Conservation (phyloP, 1,139 yeast species). For the Hemisphaericaspora xylanilytica region DNA sequence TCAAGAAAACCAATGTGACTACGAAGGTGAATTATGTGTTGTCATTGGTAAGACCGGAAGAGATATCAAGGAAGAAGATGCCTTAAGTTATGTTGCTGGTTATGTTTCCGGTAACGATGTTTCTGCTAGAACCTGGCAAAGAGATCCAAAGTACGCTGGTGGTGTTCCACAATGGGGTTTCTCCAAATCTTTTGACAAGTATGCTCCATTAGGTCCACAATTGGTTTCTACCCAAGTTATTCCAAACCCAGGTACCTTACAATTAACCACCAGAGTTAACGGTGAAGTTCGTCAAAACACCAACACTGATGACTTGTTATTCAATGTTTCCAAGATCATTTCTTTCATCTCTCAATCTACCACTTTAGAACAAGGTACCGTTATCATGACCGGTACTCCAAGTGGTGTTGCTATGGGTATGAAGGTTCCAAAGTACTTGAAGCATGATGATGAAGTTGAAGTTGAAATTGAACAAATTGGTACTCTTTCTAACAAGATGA, state of each 20-base stretch:
- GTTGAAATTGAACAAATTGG: conserved; percentile 45
- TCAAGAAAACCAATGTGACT: conserved; percentile 40
- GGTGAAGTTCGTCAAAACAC: conserved; percentile 33
- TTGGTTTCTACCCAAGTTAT: conserved; percentile 38
- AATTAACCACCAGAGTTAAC: conserved; percentile 38
- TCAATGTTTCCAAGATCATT: conserved; percentile 42
- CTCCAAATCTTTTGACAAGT: conserved; percentile 55
- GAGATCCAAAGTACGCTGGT: conserved; percentile 20
- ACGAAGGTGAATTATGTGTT: conserved; percentile 53
- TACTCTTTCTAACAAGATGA: conserved; percentile 36
- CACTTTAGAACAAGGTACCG: conserved; percentile 48
- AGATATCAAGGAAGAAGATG: conserved; percentile 41
- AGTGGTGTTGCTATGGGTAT: conserved; percentile 51
- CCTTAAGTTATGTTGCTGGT: conserved; percentile 48
- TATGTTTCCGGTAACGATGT: conserved; percentile 55
- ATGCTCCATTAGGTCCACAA: conserved; percentile 55
- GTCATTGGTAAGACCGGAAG: conserved; percentile 51
- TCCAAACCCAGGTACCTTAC: conserved; percentile 32
- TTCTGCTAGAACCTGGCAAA: conserved; percentile 54
- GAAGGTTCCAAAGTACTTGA: conserved; percentile 40
- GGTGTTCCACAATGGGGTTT: conserved; percentile 53
- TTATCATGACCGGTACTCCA: conserved; percentile 55
- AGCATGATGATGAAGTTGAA: conserved; percentile 45
- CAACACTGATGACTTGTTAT: conserved; percentile 48
- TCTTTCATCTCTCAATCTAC: conserved; percentile 52